Evolutionary conservation across 1,139 yeast genomes (phyloP), one percentile per base, ranked within the genome.

Genomic region (Lodderomyces metapsilosis): DNA sequence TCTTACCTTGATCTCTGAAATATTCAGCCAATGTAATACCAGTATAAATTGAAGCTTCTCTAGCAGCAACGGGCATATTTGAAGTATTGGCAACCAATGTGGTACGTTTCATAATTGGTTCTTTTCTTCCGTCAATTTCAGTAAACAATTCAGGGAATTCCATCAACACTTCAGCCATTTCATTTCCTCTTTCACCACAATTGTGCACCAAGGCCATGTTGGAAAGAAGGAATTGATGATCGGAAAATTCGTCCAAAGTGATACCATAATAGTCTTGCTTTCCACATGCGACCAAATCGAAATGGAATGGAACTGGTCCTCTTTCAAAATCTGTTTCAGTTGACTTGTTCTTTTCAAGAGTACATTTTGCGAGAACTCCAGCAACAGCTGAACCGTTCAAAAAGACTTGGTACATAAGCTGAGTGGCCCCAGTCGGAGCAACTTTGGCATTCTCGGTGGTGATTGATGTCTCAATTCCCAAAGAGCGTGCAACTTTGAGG

Each of bases 31-130:
- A 75, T 5, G 99, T 92, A 59, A 92, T 92, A 78, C 99, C 98
- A 25, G 99, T 92, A 71, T 92, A 92, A 62, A 92, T 92, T 34
- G 98, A 92, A 36, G 99, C 99, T 72, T 92, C 99, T 80, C 99
- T 86, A 18, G 98, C 98, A 48, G 99, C 99, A 57, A 92, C 99
- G 43, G 99, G 99, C 99, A 92, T 92, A 67, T 92, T 92, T 27
- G 98, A 92, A 38, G 99, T 92, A 67, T 92, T 92, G 42, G 99
- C 99, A 43, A 92, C 98, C 64, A 92, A 80, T 34, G 98, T 86
- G 36, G 99, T 92, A 76, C 99, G 94, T 76, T 92, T 94, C 99
- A 92, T 92, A 63, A 92, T 94, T 52, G 98, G 97, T 71, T 92
- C 99, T 72, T 89, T 88, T 61, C 88, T 84, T 53, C 98, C 98